These are phyloP conservation scores for Arthrinium phaeospermum DNA, from an alignment of 2,329 filamentous ascomycete species.

Conservation along the genomic window DNA sequence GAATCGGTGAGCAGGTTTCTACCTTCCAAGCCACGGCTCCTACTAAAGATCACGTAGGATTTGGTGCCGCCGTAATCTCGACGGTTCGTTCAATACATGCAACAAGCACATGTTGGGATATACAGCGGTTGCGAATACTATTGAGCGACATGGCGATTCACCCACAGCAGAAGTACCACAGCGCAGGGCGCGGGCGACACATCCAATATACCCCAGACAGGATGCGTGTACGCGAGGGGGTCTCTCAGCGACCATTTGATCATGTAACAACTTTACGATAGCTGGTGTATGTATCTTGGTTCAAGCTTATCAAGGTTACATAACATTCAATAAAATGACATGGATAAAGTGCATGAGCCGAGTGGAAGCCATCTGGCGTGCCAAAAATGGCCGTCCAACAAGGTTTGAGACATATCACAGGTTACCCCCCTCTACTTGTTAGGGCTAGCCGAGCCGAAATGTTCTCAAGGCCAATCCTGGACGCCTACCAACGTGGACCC, in stretches of 20 bases:
- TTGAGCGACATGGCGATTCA: background rate
- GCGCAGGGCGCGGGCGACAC: background rate
- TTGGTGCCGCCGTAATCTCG: background rate
- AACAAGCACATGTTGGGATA: background rate
- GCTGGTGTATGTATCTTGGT: background rate
- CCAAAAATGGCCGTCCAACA: background rate
- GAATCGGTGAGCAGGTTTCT: background rate
- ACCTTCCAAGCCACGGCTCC: background rate
- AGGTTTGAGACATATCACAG: background rate
- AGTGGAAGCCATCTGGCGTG: background rate
- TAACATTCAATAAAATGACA: background rate
- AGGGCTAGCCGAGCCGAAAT: background rate
- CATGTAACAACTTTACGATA: background rate
- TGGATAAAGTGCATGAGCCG: background rate
- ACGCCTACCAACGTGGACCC: background rate
- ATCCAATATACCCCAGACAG: background rate
- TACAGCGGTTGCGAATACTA: background rate
- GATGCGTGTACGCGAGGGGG: background rate
- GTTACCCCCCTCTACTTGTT: background rate
- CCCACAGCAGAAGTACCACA: background rate
- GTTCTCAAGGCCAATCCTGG: background rate
- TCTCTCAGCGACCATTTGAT: background rate
- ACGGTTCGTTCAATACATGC: background rate
- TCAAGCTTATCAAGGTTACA: background rate
- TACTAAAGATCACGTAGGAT: background rate